Conservation (phyloP, 192 early-diverging fungal species). For the Backusella tarrabulga region DNA sequence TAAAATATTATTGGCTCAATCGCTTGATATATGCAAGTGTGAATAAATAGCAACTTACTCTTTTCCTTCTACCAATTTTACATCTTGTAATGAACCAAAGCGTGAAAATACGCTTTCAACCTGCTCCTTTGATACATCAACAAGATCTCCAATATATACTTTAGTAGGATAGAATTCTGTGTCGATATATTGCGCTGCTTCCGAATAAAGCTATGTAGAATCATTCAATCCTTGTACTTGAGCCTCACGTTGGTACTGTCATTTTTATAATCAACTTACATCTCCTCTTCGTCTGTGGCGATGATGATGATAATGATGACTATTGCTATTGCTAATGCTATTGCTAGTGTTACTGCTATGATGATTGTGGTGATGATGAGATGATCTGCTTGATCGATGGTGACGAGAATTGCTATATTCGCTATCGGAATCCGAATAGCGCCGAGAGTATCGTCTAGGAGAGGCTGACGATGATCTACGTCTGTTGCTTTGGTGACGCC, state of each 20-base stretch:
- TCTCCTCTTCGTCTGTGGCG: neutral
- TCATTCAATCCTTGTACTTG: neutral
- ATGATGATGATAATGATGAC: neutral
- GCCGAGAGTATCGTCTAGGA: neutral
- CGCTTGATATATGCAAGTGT: no score
- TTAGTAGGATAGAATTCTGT: constrained; percentile 53
- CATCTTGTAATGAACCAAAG: constrained; percentile 45
- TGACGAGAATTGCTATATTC: constrained; percentile 6
- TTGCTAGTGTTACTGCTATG: neutral
- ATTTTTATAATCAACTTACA: neutral
- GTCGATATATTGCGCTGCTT: constrained; percentile 49
- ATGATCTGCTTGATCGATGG: neutral
- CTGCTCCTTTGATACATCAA: constrained; percentile 24
- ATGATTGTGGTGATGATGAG: neutral
- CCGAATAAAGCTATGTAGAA: constrained; percentile 35
- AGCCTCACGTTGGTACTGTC: neutral
- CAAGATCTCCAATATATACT: constrained; percentile 50
- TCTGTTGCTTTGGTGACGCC: neutral
- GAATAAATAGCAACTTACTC: constrained; percentile 20
- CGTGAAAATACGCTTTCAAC: constrained; percentile 38
- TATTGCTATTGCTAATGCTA: neutral
- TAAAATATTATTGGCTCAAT: neutral
- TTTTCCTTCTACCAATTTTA: constrained; percentile 51
- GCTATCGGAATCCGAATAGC: constrained; percentile 16
- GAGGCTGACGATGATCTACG: constrained; percentile 13